Evolutionary conservation across 768 basidiomycete genomes (phyloP).

Genomic region (Agaricus sinodeliciosus): DNA sequence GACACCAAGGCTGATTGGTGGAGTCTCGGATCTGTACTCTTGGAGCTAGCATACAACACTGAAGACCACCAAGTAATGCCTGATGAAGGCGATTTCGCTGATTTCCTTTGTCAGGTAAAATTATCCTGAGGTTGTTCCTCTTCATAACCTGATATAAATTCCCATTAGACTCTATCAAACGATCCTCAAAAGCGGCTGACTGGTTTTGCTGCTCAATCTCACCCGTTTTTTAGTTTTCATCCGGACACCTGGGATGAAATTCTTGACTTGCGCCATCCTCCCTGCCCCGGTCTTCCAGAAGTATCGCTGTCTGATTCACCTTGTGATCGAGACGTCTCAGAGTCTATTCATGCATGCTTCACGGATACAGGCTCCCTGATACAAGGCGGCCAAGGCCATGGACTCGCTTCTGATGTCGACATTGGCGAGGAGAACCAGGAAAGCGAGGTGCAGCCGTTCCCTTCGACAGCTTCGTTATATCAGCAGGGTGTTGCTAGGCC

Average conservation of each 20-base stretch:
- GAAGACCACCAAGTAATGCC: conserved; percentile 6
- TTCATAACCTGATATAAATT: background rate
- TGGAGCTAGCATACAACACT: conserved; percentile 25
- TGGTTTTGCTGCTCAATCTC: conserved; percentile 19
- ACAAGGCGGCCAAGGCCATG: background rate
- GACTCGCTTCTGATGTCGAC: background rate
- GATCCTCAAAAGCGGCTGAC: conserved; percentile 20
- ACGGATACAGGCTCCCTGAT: background rate
- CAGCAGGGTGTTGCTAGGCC: background rate
- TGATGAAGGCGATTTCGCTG: conserved; percentile 9
- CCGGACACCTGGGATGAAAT: conserved; percentile 24
- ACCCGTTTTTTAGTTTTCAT: conserved; percentile 23
- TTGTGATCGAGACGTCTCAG: background rate
- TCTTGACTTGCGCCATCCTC: conserved; percentile 22
- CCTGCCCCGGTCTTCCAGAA: conserved; percentile 18
- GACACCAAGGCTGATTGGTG: conserved; percentile 30
- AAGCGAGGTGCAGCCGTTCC: conserved; percentile 12
- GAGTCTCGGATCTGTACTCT: conserved; percentile 26
- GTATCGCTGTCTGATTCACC: background rate
- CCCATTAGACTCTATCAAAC: conserved; percentile 20
- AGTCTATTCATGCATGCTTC: background rate
- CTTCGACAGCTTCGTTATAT: conserved; percentile 11
- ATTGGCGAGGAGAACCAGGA: background rate
- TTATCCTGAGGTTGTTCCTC: background rate
- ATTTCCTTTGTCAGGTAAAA: conserved; percentile 21